Percentiles rank a stretch among this genome's conserved stretches.
Conservation (phyloP, 2,329 filamentous ascomycete genomes). For the Colletotrichum zoysiae region DNA sequence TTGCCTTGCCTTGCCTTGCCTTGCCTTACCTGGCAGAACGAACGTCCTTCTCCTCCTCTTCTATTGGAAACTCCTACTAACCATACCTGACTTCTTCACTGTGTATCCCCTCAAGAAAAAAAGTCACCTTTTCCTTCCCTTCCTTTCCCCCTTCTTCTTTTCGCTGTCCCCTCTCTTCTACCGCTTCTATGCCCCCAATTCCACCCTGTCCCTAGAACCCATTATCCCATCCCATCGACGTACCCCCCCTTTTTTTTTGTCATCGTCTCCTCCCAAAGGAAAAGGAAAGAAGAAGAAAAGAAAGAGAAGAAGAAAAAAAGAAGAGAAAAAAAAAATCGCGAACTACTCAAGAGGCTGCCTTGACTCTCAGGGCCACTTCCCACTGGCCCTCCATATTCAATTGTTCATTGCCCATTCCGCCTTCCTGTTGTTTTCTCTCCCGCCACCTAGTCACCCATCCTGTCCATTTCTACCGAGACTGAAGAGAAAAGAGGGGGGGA, state of each 20-base stretch:
- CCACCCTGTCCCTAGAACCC: neutral
- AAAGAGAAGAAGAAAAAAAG: neutral
- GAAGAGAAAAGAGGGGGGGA: neutral
- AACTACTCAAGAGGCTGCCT: slow-evolving; percentile 17
- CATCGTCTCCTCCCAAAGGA: neutral
- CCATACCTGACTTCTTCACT: slow-evolving; percentile 34
- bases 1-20: neutral
- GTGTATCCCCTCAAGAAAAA: slow-evolving; percentile 41
- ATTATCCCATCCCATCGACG: slow-evolving; percentile 26
- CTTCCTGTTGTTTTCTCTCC: slow-evolving; percentile 45
- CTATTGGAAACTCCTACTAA: slow-evolving; percentile 24
- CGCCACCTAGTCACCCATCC: slow-evolving; percentile 45
- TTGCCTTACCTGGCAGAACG: neutral
- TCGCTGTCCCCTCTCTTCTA: slow-evolving; percentile 33
- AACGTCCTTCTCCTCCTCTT: slow-evolving; percentile 17
- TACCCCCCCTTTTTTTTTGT: slow-evolving; percentile 17
- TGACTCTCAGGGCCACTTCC: slow-evolving; percentile 36
- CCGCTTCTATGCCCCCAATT: slow-evolving; percentile 16
- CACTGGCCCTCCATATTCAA: slow-evolving; percentile 27
- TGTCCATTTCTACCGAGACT: slow-evolving; percentile 29
- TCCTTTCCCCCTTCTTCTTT: slow-evolving; percentile 34
- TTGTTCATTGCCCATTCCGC: slow-evolving; percentile 43
- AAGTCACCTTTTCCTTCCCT: slow-evolving; percentile 31
- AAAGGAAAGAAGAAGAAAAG: neutral
- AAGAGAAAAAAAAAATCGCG: slow-evolving; percentile 16